These are phyloP conservation scores for Vitis labrusca DNA, from an alignment of 164 flowering plant genomes.

Conservation along the genomic window DNA sequence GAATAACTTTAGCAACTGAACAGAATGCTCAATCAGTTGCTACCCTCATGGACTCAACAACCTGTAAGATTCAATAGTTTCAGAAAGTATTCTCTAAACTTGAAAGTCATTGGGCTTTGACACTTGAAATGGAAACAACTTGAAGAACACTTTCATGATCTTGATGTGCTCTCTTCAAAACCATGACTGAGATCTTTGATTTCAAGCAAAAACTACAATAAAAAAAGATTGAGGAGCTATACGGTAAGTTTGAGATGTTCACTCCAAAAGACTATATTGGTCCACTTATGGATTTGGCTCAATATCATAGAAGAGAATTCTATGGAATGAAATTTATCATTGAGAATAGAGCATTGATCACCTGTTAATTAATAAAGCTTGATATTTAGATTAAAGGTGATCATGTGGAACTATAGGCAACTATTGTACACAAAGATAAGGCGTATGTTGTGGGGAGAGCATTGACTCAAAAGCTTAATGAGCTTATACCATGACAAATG, in stretches of 20 bases:
- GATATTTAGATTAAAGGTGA: conserved; percentile 91
- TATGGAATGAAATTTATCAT: conserved; percentile 87
- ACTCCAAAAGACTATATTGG: conserved; percentile 96
- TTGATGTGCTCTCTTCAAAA: too few species aligned
- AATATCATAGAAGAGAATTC: conserved; percentile 88
- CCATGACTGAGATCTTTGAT: too few species aligned
- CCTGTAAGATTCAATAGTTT: too few species aligned
- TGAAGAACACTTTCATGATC: too few species aligned
- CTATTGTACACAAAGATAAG: conserved; percentile 97
- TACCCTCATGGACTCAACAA: too few species aligned
- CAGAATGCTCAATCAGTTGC: too few species aligned
- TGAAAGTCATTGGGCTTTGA: too few species aligned
- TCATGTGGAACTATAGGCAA: conserved; percentile 80
- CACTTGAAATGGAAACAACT: too few species aligned
- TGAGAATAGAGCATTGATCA: conserved; percentile 83
- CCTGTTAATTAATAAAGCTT: conserved; percentile 85
- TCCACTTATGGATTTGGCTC: conserved; percentile 92
- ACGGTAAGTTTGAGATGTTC: conserved; percentile 79
- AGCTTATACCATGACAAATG: conserved; percentile 98
- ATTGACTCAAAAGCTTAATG: conserved; percentile 88
- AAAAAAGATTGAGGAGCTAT: too few species aligned
- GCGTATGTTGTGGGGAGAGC: conserved; percentile 94
- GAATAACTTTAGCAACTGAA: too few species aligned
- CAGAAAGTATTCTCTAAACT: too few species aligned
- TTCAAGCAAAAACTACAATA: too few species aligned